Base-by-base conservation (phyloP, 2,329 filamentous ascomycete species). In the Pseudogymnoascus sp. region DNA sequence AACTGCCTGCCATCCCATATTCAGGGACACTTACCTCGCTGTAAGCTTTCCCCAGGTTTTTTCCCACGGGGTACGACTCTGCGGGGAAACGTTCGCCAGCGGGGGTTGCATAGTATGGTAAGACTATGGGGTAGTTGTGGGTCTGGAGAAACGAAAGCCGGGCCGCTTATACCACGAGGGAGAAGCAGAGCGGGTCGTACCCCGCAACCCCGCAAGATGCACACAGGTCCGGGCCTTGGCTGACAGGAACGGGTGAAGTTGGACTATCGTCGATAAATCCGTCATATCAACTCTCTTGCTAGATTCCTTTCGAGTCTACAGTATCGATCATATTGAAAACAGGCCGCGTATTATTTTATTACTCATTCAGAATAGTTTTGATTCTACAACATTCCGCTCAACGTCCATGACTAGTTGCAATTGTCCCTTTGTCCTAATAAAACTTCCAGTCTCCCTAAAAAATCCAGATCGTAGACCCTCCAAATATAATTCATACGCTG, bases 401-500 rank as follows among this genome's bases (percentile, higher is more conserved):
- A 21, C 25, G n/a, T 59, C 42, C 42, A 46, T 46, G 5, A 46
- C 21, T 23, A 46, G 76, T 14, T 62, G 37, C 64, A 56, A 53
- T 66, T 69, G 67, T 61, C 65, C 64, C 67, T 65, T 66, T 68
- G 67, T 66, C 66, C 63, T 62, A 49, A 43, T 37, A 36, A 62
- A 25, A 59, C 56, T n/a, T 59, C 16, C 25, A 1, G 18, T 59
- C 31, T 59, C 68, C 6, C 66, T 65, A 63, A 83, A 81, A 1
- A 83, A 74, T 0, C 82, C 82, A 12, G 74, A 64, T 62, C 82
- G 75, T 56, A 85, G 70, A 4, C 70, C 70, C 31, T 80, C 78
- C 3, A 80, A 75, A 70, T 80, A 85, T 3, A 85, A 72, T 70
- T 85, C 82, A 69, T 85, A 85, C 25, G 80, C 81, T 11, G 83